Evolutionary conservation across 345 rosid genomes (phyloP).

Genomic region (Dipteronia dyeriana): DNA sequence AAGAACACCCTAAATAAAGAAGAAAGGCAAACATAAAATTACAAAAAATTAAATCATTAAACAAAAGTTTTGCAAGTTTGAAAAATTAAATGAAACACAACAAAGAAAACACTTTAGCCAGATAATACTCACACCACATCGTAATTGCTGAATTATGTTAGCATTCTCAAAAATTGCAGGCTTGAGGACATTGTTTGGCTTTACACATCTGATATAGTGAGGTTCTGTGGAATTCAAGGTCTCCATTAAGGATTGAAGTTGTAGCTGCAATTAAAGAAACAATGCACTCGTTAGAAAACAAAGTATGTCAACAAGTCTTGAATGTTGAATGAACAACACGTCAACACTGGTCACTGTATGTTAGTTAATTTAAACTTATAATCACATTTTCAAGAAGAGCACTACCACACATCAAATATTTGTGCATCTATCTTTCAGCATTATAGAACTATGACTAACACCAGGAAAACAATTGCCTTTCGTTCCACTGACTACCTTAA

Average conservation of each 20-base stretch:
- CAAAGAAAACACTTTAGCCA: conserved; percentile 20
- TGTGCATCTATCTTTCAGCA: background rate
- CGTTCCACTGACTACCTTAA: background rate
- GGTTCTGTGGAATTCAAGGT: conserved; percentile 95
- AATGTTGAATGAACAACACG: background rate
- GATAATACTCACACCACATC: conserved; percentile 91
- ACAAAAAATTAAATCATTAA: conserved; percentile 20
- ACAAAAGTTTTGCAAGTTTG: conserved; percentile 6
- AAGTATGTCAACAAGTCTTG: background rate
- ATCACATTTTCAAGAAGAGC: background rate
- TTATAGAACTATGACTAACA: background rate
- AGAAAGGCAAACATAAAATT: background rate
- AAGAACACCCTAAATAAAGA: conserved; percentile 75
- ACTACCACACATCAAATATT: background rate
- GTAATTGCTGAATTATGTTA: conserved; percentile 91
- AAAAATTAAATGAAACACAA: conserved; percentile 8
- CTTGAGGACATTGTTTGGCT: conserved; percentile 97
- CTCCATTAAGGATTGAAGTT: conserved; percentile 99
- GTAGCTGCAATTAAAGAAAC: conserved; percentile 59
- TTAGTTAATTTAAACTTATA: background rate
- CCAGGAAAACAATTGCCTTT: background rate
- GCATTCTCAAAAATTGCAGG: conserved; percentile 94
- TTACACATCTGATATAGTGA: conserved; percentile 99
- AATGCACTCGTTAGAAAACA: conserved; percentile 24
- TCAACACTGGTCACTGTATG: conserved; percentile 1